These are phyloP conservation scores for Microbotryum intermedium DNA, from an alignment of 1,284 basidiomycete genomes.

Conservation along the genomic window DNA sequence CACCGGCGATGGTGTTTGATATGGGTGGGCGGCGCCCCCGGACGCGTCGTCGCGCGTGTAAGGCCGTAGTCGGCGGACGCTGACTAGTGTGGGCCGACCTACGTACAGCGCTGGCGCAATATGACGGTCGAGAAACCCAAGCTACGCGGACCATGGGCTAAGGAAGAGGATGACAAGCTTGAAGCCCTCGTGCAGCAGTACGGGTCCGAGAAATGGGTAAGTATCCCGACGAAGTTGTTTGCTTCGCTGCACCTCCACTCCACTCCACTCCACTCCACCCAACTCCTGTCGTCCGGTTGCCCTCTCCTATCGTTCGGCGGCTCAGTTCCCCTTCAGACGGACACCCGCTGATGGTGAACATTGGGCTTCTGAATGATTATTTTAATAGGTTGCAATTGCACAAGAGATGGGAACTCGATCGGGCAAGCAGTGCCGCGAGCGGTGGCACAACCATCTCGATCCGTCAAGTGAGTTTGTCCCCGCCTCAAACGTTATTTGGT, in stretches of 20 bases:
- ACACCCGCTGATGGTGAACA: not conserved
- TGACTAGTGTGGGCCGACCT: not conserved
- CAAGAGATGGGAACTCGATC: conserved; percentile 28
- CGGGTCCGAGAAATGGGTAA: conserved; percentile 35
- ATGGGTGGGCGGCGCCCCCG: too few relatives aligned
- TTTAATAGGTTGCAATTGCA: conserved; percentile 28
- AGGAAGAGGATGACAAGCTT: conserved; percentile 29
- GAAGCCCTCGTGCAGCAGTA: conserved; percentile 27
- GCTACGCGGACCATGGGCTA: conserved; percentile 33
- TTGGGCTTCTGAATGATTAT: too few relatives aligned
- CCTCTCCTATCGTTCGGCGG: too few relatives aligned
- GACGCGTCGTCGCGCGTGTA: too few relatives aligned
- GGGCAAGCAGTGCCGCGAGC: conserved; percentile 36
- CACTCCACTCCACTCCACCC: too few relatives aligned
- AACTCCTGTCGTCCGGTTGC: too few relatives aligned
- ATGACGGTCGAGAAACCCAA: conserved; percentile 17
- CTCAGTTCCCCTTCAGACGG: not conserved
- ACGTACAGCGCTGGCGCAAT: conserved; percentile 17
- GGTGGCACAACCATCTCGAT: conserved; percentile 37
- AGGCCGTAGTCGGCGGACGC: not conserved
- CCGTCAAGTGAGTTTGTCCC: conserved; percentile 27
- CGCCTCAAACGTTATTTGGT: not conserved
- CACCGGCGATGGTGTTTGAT: too few relatives aligned
- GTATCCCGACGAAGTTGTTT: too few relatives aligned
- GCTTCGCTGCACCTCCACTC: not conserved